A percentile compares a stretch with the other conserved stretches of the same genome.
Conservation (phyloP, 169 alveolate species). For the Theileria luwenshuni region DNA sequence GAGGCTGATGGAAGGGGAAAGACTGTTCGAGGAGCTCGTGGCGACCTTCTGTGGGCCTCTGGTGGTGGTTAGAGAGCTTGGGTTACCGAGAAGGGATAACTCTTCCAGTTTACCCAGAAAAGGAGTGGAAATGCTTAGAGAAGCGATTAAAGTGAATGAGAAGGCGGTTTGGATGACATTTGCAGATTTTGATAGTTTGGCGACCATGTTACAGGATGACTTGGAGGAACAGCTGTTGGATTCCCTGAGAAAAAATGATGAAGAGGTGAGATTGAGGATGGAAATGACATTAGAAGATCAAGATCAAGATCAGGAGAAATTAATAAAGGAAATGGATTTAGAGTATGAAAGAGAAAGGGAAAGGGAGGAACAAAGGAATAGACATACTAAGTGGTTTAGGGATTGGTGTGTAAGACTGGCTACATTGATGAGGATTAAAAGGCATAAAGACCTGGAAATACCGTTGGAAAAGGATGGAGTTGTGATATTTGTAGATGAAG, state of each 20-base stretch:
- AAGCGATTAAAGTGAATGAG: background rate
- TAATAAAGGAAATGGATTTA: background rate
- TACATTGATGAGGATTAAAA: conserved; percentile 19
- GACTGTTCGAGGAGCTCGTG: conserved; percentile 42
- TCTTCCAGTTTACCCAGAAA: no score
- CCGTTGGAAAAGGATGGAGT: conserved; percentile 38
- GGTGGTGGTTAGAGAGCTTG: conserved; percentile 46
- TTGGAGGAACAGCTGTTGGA: conserved; percentile 43
- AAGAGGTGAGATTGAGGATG: background rate
- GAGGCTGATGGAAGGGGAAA: background rate
- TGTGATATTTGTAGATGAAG: conserved; percentile 18
- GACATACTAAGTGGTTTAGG: conserved; percentile 44
- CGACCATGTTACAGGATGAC: conserved; percentile 16
- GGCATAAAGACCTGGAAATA: conserved; percentile 16
- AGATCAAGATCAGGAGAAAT: background rate
- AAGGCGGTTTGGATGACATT: background rate
- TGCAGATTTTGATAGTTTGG: conserved; percentile 18
- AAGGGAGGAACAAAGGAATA: no score
- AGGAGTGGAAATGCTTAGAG: background rate
- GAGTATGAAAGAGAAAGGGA: background rate
- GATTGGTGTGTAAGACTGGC: conserved; percentile 64
- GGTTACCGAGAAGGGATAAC: no score
- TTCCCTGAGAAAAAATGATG: conserved; percentile 16
- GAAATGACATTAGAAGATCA: background rate
- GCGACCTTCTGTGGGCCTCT: conserved; percentile 22